These are phyloP conservation scores for Pseudisothecium myosuroides DNA, from an alignment of 225 moss, liverwort and hornwort species.

Conservation along the genomic window DNA sequence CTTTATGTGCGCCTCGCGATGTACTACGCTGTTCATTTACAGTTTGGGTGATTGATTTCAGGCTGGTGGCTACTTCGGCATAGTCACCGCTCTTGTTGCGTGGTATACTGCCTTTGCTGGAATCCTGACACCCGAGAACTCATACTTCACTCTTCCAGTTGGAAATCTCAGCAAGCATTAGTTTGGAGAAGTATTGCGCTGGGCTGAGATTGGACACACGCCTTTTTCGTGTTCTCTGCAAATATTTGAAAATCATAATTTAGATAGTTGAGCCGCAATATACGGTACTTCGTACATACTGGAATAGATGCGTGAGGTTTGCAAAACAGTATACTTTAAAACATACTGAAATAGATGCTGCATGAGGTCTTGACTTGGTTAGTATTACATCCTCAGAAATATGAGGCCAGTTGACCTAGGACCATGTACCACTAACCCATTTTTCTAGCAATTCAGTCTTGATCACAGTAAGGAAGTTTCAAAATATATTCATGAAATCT, in stretches of 20 bases:
- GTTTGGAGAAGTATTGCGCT: background rate
- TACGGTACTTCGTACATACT: background rate
- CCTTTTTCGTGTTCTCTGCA: background rate
- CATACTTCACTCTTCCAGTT: conserved; percentile 54
- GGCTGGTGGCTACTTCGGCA: conserved; percentile 51
- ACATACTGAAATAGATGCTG: background rate
- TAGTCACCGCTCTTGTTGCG: conserved; percentile 41
- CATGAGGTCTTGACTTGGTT: conserved; percentile 15
- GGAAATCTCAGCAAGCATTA: conserved; percentile 39
- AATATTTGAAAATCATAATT: background rate
- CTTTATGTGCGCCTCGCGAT: background rate
- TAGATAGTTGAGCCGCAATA: conserved; percentile 1
- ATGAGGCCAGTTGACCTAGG: conserved; percentile 4
- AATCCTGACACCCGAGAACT: conserved; percentile 44
- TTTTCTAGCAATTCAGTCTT: conserved; percentile 16
- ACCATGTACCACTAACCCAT: conserved; percentile 22
- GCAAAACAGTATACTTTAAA: background rate
- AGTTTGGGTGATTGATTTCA: conserved; percentile 9
- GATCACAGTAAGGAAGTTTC: background rate
- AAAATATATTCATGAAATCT: background rate
- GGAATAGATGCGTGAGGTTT: conserved; percentile 5
- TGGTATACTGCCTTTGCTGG: conserved; percentile 50
- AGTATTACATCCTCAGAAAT: conserved; percentile 8
- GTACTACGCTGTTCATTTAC: background rate
- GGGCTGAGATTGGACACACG: background rate